phyloP scores from a whole-genome alignment of 129 eudicot genomes.

The Lactuca saligna region DNA sequence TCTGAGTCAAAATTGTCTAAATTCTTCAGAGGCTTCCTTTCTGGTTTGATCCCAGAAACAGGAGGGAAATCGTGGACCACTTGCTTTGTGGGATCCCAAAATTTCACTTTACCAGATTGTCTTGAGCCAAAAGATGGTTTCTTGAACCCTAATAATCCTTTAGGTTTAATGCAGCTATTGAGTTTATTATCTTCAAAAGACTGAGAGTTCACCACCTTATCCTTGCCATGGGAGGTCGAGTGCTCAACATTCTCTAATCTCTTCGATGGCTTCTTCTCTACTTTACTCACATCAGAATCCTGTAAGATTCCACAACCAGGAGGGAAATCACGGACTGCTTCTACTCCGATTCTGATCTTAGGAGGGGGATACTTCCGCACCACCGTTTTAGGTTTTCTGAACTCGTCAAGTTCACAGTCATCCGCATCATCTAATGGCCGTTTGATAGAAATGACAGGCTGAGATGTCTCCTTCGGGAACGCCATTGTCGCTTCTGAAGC shows the following conservation, averaged over 20 bases:
- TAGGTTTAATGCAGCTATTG: neutral
- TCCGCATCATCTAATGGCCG: neutral
- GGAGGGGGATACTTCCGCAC: conserved; percentile 21
- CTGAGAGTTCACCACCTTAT: neutral
- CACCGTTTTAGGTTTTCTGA: conserved; percentile 1
- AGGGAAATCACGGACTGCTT: conserved; percentile 16
- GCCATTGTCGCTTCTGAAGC: neutral
- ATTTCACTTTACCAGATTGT: neutral
- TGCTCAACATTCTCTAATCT: neutral
- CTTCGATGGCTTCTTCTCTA: neutral
- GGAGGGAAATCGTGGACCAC: neutral
- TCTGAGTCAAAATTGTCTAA: neutral
- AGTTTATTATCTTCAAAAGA: neutral
- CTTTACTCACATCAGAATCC: neutral
- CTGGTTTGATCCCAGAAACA: neutral
- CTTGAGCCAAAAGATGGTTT: neutral
- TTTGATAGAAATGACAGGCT: neutral
- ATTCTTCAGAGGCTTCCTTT: neutral
- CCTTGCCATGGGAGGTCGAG: neutral
- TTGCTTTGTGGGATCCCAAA: neutral
- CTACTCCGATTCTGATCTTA: neutral
- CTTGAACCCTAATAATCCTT: neutral
- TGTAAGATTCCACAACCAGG: conserved; percentile 19
- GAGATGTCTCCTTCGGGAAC: neutral
- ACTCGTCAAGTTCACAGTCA: conserved; percentile 5